Evolutionary conservation across 2,329 filamentous ascomycete species (phyloP).

Genomic region (Xylariaceae sp.): DNA sequence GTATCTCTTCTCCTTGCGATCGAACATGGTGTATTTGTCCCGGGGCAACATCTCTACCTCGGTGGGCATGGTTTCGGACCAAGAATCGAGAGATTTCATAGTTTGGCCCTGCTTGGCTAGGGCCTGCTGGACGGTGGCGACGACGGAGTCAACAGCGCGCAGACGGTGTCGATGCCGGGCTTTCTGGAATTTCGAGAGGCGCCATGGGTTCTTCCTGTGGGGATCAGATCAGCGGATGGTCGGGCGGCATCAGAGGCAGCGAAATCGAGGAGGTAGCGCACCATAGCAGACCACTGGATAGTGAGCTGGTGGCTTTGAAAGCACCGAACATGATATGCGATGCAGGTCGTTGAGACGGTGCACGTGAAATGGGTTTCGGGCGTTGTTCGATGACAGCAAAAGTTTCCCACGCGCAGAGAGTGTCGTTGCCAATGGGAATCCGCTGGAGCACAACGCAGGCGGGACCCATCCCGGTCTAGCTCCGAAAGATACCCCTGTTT

Average conservation of each 20-base stretch:
- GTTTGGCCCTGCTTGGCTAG: slow-evolving; percentile 69
- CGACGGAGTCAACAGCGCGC: slow-evolving; percentile 80
- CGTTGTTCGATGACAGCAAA: slow-evolving; percentile 6
- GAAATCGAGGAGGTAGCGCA: slow-evolving; percentile 35
- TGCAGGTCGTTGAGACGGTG: too few species aligned
- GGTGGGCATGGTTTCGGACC: slow-evolving; percentile 94
- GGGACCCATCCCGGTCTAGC: too few species aligned
- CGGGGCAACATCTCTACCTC: slow-evolving; percentile 93
- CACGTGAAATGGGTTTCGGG: too few species aligned
- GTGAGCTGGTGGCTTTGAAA: slow-evolving; percentile 72
- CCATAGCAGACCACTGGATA: slow-evolving; percentile 81
- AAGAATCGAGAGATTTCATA: slow-evolving; percentile 75
- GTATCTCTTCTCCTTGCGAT: slow-evolving; percentile 92
- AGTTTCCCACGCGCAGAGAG: slow-evolving; percentile 9
- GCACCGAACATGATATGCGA: slow-evolving; percentile 69
- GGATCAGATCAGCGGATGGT: neutral
- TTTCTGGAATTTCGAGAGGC: slow-evolving; percentile 88
- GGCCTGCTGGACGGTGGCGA: slow-evolving; percentile 76
- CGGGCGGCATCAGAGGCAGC: too few species aligned
- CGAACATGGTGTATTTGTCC: slow-evolving; percentile 98
- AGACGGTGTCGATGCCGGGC: slow-evolving; percentile 78
- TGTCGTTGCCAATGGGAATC: too few species aligned
- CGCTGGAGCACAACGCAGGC: too few species aligned
- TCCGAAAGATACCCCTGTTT: too few species aligned
- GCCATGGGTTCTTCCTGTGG: slow-evolving; percentile 88